phyloP scores from a whole-genome alignment of 1,284 basidiomycete species.

The Coniophora puteana region DNA sequence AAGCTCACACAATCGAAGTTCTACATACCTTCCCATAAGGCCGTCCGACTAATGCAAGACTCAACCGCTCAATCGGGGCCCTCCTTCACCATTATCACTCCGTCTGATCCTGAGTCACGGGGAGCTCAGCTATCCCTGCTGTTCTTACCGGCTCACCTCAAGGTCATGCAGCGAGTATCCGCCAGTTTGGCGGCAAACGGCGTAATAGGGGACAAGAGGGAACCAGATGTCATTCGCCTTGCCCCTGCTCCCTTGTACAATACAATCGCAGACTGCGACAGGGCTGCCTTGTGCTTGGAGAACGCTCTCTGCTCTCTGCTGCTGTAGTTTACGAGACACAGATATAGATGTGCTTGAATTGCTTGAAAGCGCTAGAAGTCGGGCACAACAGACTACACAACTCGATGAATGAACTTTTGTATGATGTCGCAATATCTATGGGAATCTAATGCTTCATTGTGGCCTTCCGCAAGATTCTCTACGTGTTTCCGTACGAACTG shows the following conservation, averaged over 20 bases:
- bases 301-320: slow-evolving; percentile 39
- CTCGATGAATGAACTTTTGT: background rate
- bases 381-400: background rate
- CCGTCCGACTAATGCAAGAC: no score
- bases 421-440: background rate
- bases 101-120: slow-evolving; percentile 57
- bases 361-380: no score
- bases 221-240: slow-evolving; percentile 87
- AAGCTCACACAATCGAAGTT: slow-evolving; percentile 60
- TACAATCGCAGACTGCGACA: slow-evolving; percentile 72
- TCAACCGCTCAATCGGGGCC: slow-evolving; percentile 27
- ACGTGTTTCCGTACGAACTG: slow-evolving; percentile 45
- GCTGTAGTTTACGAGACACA: slow-evolving; percentile 3
- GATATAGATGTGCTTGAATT: slow-evolving; percentile 1
- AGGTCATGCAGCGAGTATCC: slow-evolving; percentile 72
- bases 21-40: slow-evolving; percentile 53
- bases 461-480: slow-evolving; percentile 8
- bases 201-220: slow-evolving; percentile 85
- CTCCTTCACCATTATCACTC: slow-evolving; percentile 89
- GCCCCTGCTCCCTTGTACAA: slow-evolving; percentile 86
- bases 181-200: slow-evolving; percentile 61
- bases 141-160: slow-evolving; percentile 61
- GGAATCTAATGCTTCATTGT: no score
- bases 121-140: slow-evolving; percentile 86
- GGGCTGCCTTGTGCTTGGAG: slow-evolving; percentile 62